Evolutionary conservation across 768 basidiomycete genomes (phyloP).

Genomic region (Mycena epipterygia): DNA sequence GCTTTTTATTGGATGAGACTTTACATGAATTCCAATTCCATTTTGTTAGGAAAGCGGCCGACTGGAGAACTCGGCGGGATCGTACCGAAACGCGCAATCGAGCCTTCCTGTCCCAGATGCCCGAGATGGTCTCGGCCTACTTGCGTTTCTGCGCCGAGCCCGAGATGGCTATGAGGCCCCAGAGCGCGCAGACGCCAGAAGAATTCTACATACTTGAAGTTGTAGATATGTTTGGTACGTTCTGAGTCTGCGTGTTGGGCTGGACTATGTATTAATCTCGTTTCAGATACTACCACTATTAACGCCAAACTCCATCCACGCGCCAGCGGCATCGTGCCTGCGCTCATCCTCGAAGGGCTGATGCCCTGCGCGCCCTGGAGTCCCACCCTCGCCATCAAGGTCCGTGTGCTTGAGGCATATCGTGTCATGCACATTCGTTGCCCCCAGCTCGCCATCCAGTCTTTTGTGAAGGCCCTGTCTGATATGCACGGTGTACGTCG

Average conservation of each 20-base stretch:
- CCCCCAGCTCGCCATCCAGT: slow-evolving; percentile 29
- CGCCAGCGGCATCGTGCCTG: neutral
- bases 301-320: neutral
- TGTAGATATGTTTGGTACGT: neutral
- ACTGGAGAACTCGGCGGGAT: neutral
- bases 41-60: neutral
- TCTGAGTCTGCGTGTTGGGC: neutral
- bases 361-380: slow-evolving; percentile 22
- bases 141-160: neutral
- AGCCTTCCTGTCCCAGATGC: neutral
- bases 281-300: neutral
- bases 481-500: slow-evolving; percentile 4
- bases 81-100: neutral
- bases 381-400: slow-evolving; percentile 17
- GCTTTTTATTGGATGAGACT: no score
- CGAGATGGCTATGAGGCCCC: neutral
- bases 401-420: slow-evolving; percentile 15
- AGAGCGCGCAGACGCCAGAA: neutral
- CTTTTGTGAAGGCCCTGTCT: slow-evolving; percentile 7
- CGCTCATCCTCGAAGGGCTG: slow-evolving; percentile 17
- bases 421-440: neutral
- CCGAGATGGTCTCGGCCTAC: neutral
- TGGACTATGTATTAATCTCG: neutral
- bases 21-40: no score
- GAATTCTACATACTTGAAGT: neutral